phyloP scores from a whole-genome alignment of 2,329 filamentous ascomycete genomes.

The Cytospora chrysosperma region DNA sequence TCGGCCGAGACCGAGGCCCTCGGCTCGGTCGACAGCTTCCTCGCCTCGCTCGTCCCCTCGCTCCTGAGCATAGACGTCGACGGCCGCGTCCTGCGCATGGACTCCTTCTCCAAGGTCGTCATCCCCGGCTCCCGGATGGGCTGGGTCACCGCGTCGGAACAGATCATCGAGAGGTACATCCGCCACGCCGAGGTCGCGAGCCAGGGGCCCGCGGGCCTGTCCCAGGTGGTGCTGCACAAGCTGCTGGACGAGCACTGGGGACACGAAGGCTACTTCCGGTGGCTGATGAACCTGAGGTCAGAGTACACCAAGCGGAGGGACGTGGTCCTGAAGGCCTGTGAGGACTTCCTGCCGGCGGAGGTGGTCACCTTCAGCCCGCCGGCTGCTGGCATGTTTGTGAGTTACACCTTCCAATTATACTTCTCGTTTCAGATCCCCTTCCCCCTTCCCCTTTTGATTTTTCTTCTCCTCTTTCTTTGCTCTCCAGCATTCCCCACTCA shows the following conservation, averaged over 20 bases:
- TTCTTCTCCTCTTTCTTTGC: constrained; percentile 1
- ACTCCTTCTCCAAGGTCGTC: constrained; percentile 91
- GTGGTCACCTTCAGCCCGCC: constrained; percentile 80
- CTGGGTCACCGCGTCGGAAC: constrained; percentile 85
- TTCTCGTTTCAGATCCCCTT: neutral
- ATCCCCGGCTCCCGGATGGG: constrained; percentile 78
- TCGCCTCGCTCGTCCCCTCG: constrained; percentile 70
- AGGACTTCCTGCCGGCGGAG: constrained; percentile 69
- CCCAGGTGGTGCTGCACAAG: constrained; percentile 82
- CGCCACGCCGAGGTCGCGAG: constrained; percentile 80
- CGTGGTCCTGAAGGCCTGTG: constrained; percentile 75
- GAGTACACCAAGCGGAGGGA: constrained; percentile 82
- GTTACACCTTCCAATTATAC: constrained; percentile 37
- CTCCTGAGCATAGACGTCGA: constrained; percentile 79
- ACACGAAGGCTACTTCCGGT: constrained; percentile 83
- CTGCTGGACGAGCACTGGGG: constrained; percentile 93
- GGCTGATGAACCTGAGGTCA: constrained; percentile 78
- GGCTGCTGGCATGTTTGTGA: constrained; percentile 90
- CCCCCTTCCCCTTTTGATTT: neutral
- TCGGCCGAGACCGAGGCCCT: constrained; percentile 54
- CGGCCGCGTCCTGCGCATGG: constrained; percentile 84
- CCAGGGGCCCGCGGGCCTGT: constrained; percentile 82
- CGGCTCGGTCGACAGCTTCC: constrained; percentile 67
- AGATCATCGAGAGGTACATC: constrained; percentile 79
- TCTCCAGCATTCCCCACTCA: too few relatives aligned